These are phyloP conservation scores for Taphrina pruni DNA, from an alignment of 1,139 yeast species.

Conservation along the genomic window DNA sequence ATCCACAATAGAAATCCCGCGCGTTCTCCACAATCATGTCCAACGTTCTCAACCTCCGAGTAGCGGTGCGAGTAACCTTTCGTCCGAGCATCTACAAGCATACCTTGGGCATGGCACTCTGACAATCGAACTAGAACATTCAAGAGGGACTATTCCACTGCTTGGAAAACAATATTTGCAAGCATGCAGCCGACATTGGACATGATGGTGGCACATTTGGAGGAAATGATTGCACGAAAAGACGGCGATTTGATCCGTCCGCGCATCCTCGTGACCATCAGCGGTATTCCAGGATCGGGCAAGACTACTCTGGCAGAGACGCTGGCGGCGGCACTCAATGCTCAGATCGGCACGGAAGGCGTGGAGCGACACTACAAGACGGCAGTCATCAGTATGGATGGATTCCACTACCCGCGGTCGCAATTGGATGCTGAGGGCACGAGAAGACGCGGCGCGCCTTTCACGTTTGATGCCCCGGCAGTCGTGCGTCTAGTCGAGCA, in stretches of 20 bases:
- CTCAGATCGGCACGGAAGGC: neutral
- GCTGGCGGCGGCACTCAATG: constrained; percentile 28
- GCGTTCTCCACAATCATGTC: constrained; percentile 2
- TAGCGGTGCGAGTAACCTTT: neutral
- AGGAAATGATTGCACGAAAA: constrained; percentile 6
- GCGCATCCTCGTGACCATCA: constrained; percentile 37
- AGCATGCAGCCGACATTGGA: constrained; percentile 2
- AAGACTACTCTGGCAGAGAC: constrained; percentile 40
- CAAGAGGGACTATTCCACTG: neutral
- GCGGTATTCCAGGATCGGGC: constrained; percentile 44
- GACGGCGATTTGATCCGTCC: constrained; percentile 31
- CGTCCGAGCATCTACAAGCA: neutral
- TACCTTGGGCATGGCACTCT: neutral
- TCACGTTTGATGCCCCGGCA: constrained; percentile 72
- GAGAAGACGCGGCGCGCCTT: constrained; percentile 79
- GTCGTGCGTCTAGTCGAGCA: constrained; percentile 54
- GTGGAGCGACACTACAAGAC: constrained; percentile 31
- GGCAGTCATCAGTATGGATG: constrained; percentile 54
- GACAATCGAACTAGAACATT: neutral
- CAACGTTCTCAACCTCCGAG: neutral
- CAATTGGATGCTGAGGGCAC: constrained; percentile 63
- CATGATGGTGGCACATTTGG: constrained; percentile 15
- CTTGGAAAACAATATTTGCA: neutral
- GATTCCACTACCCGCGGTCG: constrained; percentile 73
- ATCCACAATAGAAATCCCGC: neutral